Evolutionary conservation across 2,329 filamentous ascomycete genomes (phyloP), one percentile per base, ranked within the genome.

Genomic region (Calonectria pseudoreteaudii): DNA sequence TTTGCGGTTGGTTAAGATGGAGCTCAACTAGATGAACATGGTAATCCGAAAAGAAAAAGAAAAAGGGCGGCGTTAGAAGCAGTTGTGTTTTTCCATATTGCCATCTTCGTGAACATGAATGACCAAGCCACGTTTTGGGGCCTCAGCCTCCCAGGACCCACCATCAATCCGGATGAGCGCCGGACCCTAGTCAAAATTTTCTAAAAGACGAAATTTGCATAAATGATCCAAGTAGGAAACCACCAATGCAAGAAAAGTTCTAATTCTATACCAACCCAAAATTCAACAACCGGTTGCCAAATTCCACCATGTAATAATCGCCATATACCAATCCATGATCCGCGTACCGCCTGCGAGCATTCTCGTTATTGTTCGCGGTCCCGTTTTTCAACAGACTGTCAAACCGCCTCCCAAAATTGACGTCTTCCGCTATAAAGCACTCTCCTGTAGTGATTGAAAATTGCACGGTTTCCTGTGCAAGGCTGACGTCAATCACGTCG

Each of bases 271-370:
- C 56, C 1, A 79, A 62, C 2, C 83, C 82, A 82, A 86, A 82
- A 44, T 80, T 76, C 50, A 89, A 70, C n/a, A 89, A 75, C 60
- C 85, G 84, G 66, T 89, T 89, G 4, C 87, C 87, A 80, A 87
- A 76, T 71, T 87, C 85, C 1, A 89, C 76, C 23, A 89, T 79
- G 73, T 86, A 89, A 71, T 89, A 89, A 70, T 89, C 87, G 0
- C 85, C 87, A 79, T 89, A 89, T 10, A 89, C 87, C 20, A 89
- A 74, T 0, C 87, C 87, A 74, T 85, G 84, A 23, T 86, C 80
- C 52, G 76, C 70, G 66, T 82, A 83, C 13, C 80, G 67, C 66
- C 77, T 78, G 8, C 74, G 76, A 1, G 82, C 80, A 11, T 80
- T 74, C 4, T 77, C 73, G 62, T 85, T 83, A 58, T 84, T 81